Percentiles rank a stretch among this genome's conserved stretches.
Evolutionary conservation across 2,329 filamentous ascomycete genomes (phyloP).

Genomic region (Sphaceloma murrayae): DNA sequence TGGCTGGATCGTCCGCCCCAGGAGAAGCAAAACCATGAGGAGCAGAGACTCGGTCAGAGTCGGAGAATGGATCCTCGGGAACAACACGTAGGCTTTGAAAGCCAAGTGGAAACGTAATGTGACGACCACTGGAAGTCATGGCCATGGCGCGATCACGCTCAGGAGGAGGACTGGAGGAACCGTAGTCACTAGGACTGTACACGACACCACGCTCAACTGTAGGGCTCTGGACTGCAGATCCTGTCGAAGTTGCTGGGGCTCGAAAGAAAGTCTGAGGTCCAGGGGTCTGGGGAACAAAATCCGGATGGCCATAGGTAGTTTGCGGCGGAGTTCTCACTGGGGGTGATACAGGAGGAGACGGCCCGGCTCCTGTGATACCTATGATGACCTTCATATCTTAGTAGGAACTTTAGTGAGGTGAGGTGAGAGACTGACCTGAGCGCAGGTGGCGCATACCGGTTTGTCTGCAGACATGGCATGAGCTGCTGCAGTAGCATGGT

Average conservation of each 20-base stretch:
- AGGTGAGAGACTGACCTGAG: no score
- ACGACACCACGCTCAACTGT: neutral
- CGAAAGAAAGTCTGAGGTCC: neutral
- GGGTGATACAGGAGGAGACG: no score
- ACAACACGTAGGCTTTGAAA: neutral
- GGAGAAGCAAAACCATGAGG: neutral
- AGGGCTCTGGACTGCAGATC: neutral
- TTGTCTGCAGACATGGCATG: no score
- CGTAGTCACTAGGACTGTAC: neutral
- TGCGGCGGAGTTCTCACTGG: neutral
- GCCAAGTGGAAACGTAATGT: neutral
- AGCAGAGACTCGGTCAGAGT: neutral
- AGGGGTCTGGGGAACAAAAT: conserved; percentile 12
- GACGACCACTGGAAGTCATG: neutral
- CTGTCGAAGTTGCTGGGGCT: neutral
- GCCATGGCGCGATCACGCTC: neutral
- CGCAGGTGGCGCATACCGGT: no score
- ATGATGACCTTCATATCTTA: neutral
- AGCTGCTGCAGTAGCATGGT: conserved; percentile 15
- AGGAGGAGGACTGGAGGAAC: neutral
- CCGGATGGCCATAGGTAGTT: conserved; percentile 2
- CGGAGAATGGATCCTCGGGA: conserved; percentile 12
- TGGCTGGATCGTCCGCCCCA: neutral
- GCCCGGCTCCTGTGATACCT: neutral
- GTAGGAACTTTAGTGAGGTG: no score